Conservation (phyloP, 768 basidiomycete genomes). For the Dentipellis sp. region DNA sequence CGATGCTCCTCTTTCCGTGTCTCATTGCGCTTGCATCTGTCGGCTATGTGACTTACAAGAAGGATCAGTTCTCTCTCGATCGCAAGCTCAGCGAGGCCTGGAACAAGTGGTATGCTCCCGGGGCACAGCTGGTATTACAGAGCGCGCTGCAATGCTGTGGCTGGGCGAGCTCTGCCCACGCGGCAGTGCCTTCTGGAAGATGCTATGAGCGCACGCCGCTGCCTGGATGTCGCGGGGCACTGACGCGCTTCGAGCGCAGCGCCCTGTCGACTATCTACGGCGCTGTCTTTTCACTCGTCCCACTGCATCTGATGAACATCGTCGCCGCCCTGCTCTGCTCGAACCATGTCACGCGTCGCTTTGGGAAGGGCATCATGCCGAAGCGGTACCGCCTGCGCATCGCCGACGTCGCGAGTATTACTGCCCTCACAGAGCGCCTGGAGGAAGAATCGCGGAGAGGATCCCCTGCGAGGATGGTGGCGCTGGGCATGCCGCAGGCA, state of each 20-base stretch:
- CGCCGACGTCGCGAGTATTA: slow-evolving; percentile 29
- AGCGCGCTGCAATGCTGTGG: slow-evolving; percentile 59
- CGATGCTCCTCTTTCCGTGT: slow-evolving; percentile 58
- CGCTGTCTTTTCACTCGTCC: slow-evolving; percentile 45
- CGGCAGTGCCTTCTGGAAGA: slow-evolving; percentile 42
- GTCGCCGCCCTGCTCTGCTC: slow-evolving; percentile 52
- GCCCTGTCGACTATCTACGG: slow-evolving; percentile 39
- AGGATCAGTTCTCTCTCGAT: slow-evolving; percentile 49
- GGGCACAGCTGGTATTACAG: slow-evolving; percentile 49
- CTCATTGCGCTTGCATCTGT: slow-evolving; percentile 47
- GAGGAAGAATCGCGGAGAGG: neutral
- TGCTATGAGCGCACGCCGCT: slow-evolving; percentile 56
- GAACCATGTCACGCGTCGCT: slow-evolving; percentile 53
- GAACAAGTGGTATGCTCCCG: slow-evolving; percentile 51
- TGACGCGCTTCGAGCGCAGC: slow-evolving; percentile 42
- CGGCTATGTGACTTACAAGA: slow-evolving; percentile 59
- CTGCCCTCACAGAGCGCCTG: neutral
- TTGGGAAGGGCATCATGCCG: slow-evolving; percentile 60
- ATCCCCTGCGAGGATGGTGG: neutral
- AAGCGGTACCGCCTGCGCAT: slow-evolving; percentile 44
- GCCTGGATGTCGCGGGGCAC: slow-evolving; percentile 58
- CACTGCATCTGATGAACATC: slow-evolving; percentile 53
- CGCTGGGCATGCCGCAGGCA: neutral
- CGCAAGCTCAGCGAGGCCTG: slow-evolving; percentile 60
- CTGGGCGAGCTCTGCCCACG: slow-evolving; percentile 51